Conservation (phyloP, 257 asterid genomes). For the Solanum chiquidenum region DNA sequence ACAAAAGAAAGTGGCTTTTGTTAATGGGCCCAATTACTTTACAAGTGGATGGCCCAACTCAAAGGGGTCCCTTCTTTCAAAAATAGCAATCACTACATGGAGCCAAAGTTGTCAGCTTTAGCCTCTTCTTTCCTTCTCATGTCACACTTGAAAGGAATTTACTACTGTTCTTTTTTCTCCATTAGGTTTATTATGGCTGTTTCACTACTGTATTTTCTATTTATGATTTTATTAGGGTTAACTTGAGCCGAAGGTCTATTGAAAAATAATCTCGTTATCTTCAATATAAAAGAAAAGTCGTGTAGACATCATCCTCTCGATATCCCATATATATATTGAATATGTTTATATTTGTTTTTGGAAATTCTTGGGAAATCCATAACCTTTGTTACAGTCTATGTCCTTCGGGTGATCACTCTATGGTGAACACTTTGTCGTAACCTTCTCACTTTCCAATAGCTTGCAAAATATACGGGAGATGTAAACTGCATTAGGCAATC, state of each 20-base stretch:
- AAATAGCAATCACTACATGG: conserved; percentile 1
- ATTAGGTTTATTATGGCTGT: background rate
- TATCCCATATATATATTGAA: background rate
- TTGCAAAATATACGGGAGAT: background rate
- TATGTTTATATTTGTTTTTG: background rate
- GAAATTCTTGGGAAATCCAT: background rate
- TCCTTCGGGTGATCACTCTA: background rate
- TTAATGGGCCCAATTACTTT: conserved; percentile 4
- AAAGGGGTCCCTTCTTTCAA: background rate
- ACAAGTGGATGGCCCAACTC: conserved; percentile 2
- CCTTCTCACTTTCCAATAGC: too few species aligned
- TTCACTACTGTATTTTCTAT: background rate
- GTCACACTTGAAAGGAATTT: background rate
- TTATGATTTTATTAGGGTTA: background rate
- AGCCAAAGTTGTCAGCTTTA: conserved; percentile 7
- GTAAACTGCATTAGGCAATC: too few species aligned
- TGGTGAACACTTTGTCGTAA: too few species aligned
- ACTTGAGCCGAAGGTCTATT: background rate
- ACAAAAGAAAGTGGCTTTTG: background rate
- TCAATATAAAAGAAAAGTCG: background rate
- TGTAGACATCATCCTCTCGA: background rate
- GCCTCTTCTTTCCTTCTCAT: background rate
- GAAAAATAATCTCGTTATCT: too few species aligned
- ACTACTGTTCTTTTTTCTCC: background rate
- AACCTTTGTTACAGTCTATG: too few species aligned